Conservation (phyloP, 495 filamentous ascomycete species). For the Aspergillus sparsus region DNA sequence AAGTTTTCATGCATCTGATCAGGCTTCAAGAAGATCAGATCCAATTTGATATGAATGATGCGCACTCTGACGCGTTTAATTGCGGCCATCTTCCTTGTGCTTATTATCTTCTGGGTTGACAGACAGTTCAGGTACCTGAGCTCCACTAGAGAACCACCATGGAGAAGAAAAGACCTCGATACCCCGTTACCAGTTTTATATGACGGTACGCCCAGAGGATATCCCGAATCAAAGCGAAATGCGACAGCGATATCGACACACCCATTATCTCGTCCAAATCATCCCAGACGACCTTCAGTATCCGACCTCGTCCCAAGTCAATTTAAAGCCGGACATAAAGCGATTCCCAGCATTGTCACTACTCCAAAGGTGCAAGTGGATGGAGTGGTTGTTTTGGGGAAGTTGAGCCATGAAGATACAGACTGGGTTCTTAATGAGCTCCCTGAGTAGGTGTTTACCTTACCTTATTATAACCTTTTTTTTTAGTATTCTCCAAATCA, state of each 20-base stretch:
- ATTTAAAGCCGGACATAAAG: not conserved
- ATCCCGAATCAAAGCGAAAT: not conserved
- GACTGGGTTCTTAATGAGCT: conserved; percentile 43
- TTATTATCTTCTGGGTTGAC: conserved; percentile 7
- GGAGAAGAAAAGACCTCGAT: not conserved
- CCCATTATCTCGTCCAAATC: not conserved
- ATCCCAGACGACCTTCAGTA: not conserved
- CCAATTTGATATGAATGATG: not conserved
- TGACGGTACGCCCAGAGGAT: not conserved
- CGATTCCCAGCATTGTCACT: not conserved
- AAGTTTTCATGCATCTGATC: not conserved
- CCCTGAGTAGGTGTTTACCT: conserved; percentile 34
- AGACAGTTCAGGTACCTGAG: conserved; percentile 1
- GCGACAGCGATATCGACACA: not conserved
- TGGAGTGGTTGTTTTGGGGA: conserved; percentile 43
- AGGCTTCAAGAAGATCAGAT: not conserved
- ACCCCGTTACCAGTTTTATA: not conserved
- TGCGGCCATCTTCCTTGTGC: conserved; percentile 4
- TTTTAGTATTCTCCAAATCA: not conserved
- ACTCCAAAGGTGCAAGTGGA: conserved; percentile 18
- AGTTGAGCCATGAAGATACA: conserved; percentile 39
- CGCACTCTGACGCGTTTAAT: conserved; percentile 1
- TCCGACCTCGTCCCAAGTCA: conserved; percentile 4
- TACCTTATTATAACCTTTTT: not conserved
- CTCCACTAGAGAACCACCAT: not conserved